Evolutionary conservation across 2,329 filamentous ascomycete species (phyloP).

Genomic region (Laburnicola sp.): DNA sequence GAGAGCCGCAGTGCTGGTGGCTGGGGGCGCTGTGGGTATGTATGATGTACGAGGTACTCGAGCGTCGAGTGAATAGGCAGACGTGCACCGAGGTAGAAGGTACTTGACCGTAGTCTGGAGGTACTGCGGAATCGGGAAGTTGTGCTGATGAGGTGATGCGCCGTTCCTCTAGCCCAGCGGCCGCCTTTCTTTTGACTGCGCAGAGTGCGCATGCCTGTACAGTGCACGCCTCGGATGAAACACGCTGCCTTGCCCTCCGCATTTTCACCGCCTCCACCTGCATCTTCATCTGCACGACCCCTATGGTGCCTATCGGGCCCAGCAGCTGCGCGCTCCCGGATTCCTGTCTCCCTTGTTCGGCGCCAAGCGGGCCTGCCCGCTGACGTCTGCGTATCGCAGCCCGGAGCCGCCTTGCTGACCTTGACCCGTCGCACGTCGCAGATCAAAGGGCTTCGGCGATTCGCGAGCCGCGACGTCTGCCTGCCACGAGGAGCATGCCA

Average conservation of each 20-base stretch:
- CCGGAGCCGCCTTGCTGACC: neutral
- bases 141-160: neutral
- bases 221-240: slow-evolving; percentile 11
- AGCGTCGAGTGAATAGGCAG: too few relatives aligned
- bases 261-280: slow-evolving; percentile 22
- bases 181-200: slow-evolving; percentile 6
- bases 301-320: neutral
- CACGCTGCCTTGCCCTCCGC: slow-evolving; percentile 14
- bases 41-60: too few relatives aligned
- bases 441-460: neutral
- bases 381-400: slow-evolving; percentile 5
- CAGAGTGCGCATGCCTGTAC: neutral
- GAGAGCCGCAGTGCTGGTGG: slow-evolving; percentile 6
- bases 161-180: neutral
- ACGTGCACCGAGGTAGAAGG: neutral
- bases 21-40: neutral
- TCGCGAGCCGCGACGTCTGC: neutral
- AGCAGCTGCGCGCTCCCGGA: slow-evolving; percentile 9
- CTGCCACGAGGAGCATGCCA: too few relatives aligned
- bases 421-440: neutral
- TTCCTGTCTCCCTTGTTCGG: slow-evolving; percentile 10
- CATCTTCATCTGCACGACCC: slow-evolving; percentile 19
- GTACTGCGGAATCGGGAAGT: slow-evolving; percentile 1
- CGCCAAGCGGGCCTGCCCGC: slow-evolving; percentile 15
- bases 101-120: neutral